A percentile compares a stretch with the other conserved stretches of the same genome.
phyloP scores from a whole-genome alignment of 2,329 filamentous ascomycete genomes.

The Phaeosphaeria sp. region DNA sequence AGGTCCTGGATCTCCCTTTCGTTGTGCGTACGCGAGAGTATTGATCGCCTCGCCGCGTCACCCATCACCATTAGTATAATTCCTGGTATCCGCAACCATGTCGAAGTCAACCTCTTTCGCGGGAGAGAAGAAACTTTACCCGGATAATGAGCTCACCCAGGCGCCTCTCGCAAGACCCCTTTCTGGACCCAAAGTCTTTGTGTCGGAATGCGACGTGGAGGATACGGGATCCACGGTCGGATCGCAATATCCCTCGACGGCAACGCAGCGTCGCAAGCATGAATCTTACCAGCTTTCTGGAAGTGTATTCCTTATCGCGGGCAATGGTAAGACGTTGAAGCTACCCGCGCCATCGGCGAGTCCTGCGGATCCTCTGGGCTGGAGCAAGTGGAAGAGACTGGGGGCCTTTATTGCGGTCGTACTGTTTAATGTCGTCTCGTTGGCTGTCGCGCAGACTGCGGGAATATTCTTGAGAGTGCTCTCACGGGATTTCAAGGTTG shows the following conservation, averaged over 20 bases:
- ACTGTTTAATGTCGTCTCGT: constrained; percentile 15
- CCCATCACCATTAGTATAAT: background rate
- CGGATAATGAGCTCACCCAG: background rate
- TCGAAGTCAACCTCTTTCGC: background rate
- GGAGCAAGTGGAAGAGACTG: constrained; percentile 27
- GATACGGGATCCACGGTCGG: background rate
- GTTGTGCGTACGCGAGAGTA: background rate
- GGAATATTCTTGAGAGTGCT: constrained; percentile 23
- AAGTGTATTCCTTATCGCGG: constrained; percentile 33
- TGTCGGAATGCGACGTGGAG: background rate
- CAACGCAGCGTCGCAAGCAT: constrained; percentile 16
- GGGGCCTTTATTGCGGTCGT: constrained; percentile 24
- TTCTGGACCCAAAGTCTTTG: background rate
- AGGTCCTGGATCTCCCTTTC: background rate
- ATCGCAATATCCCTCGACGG: background rate
- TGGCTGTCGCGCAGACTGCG: constrained; percentile 27
- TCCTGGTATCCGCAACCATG: background rate
- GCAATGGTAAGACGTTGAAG: constrained; percentile 27
- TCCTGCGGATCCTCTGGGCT: constrained; percentile 31
- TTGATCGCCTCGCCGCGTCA: background rate
- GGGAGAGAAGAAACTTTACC: background rate
- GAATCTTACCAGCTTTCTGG: constrained; percentile 35
- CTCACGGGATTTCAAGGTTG: constrained; percentile 15
- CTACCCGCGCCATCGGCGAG: constrained; percentile 35
- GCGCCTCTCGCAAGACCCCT: background rate